A percentile compares a stretch with the other conserved stretches of the same genome.
Conservation (phyloP, 306 rosid genomes). For the Notholithocarpus densiflorus region DNA sequence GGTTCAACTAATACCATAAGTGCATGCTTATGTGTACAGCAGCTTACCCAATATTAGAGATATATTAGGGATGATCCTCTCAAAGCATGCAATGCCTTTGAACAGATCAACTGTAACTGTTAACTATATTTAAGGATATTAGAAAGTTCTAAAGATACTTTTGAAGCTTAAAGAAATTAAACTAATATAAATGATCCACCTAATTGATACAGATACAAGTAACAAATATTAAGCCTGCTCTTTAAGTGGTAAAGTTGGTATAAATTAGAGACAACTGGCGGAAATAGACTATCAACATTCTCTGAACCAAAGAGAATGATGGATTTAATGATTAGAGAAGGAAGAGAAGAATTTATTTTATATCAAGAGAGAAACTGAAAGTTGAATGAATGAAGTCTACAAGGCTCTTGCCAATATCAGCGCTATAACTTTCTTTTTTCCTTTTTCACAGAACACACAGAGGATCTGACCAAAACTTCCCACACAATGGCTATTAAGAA, state of each 20-base stretch:
- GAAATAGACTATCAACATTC: not conserved
- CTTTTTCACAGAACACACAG: not conserved
- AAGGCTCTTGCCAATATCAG: not conserved
- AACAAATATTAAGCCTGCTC: not conserved
- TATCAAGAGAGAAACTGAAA: not conserved
- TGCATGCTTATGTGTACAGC: not conserved
- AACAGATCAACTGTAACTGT: not conserved
- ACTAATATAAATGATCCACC: not conserved
- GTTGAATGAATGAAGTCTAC: conserved; percentile 1
- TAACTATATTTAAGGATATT: not conserved
- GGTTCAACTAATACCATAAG: not conserved
- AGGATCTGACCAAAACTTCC: conserved; percentile 8
- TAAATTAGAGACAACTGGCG: not conserved
- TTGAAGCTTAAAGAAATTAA: not conserved
- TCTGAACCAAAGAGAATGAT: not conserved
- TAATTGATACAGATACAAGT: not conserved
- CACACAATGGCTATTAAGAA: not conserved
- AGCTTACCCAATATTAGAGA: no score
- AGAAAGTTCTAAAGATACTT: not conserved
- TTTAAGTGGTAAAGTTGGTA: not conserved
- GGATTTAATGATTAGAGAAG: not conserved
- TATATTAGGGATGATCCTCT: no score
- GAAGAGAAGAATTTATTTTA: not conserved
- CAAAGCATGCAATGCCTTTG: not conserved
- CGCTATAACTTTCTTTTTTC: not conserved